These are phyloP conservation scores for Cyberlindnera euphorbiiphila DNA, from an alignment of 805 yeast species.

Conservation along the genomic window DNA sequence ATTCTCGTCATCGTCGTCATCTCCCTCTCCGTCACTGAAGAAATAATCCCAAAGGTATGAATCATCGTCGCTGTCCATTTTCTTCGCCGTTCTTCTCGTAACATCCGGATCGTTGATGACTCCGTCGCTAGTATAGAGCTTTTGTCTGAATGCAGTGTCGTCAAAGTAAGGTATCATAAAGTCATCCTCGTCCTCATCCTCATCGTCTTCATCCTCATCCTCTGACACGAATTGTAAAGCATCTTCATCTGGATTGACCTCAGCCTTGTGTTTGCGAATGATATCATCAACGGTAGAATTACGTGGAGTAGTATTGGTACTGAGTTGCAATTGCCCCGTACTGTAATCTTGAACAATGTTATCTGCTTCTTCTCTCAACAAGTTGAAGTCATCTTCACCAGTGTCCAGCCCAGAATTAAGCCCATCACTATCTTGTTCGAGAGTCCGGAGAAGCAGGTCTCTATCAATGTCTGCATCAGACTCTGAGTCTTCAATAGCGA, in stretches of 20 bases:
- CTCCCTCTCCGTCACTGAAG: constrained; percentile 42
- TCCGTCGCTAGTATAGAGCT: constrained; percentile 16
- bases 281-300: constrained; percentile 31
- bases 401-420: constrained; percentile 35
- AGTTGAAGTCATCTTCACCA: constrained; percentile 33
- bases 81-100: constrained; percentile 3
- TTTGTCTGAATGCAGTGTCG: constrained; percentile 31
- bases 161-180: constrained; percentile 40
- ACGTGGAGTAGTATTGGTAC: constrained; percentile 31
- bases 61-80: constrained; percentile 45
- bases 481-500: constrained; percentile 29
- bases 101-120: constrained; percentile 7
- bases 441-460: constrained; percentile 38
- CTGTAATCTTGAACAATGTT: constrained; percentile 39
- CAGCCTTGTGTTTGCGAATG: constrained; percentile 42
- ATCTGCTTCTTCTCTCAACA: constrained; percentile 40
- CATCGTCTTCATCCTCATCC: constrained; percentile 27
- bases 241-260: constrained; percentile 34
- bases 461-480: constrained; percentile 63
- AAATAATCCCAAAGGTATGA: constrained; percentile 73
- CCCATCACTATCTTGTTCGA: constrained; percentile 33
- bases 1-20: constrained; percentile 22
- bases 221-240: constrained; percentile 32
- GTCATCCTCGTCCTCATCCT: constrained; percentile 38
- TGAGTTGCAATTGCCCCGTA: constrained; percentile 27